Conservation (phyloP, 2,329 filamentous ascomycete species). For the Metarhizium album region DNA sequence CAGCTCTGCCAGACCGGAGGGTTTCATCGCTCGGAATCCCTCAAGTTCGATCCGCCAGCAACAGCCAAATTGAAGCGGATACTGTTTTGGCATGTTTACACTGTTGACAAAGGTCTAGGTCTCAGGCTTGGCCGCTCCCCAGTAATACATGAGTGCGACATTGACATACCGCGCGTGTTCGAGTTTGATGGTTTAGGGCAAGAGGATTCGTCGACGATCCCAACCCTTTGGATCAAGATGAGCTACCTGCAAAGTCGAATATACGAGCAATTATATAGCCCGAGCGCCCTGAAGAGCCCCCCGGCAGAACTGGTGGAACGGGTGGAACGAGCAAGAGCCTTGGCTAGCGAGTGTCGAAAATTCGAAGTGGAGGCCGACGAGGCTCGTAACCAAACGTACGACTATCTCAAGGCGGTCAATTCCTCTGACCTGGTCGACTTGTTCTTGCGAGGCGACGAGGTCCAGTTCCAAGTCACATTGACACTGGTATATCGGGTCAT, state of each 20-base stretch:
- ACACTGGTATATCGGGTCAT: conserved; percentile 43
- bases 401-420: conserved; percentile 26
- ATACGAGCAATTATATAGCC: conserved; percentile 47
- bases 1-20: conserved; percentile 52
- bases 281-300: conserved; percentile 30
- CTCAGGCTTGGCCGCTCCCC: conserved; percentile 49
- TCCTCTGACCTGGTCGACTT: conserved; percentile 31
- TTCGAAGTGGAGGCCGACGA: conserved; percentile 26
- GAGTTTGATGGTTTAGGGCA: conserved; percentile 30
- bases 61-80: conserved; percentile 26
- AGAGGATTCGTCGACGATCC: conserved; percentile 25
- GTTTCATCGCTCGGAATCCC: conserved; percentile 38
- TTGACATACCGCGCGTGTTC: conserved; percentile 35
- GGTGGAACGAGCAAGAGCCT: conserved; percentile 25
- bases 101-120: conserved; percentile 46
- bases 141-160: conserved; percentile 48
- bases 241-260: conserved; percentile 47
- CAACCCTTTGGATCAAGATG: conserved; percentile 43
- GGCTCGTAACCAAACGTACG: conserved; percentile 24
- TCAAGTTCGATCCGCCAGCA: conserved; percentile 22
- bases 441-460: conserved; percentile 35
- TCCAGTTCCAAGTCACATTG: conserved; percentile 35
- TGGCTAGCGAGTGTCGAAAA: conserved; percentile 27
- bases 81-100: conserved; percentile 43
- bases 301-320: conserved; percentile 28